Conservation (phyloP, 371 early-diverging fungal genomes). For the Coemansia sp. region DNA sequence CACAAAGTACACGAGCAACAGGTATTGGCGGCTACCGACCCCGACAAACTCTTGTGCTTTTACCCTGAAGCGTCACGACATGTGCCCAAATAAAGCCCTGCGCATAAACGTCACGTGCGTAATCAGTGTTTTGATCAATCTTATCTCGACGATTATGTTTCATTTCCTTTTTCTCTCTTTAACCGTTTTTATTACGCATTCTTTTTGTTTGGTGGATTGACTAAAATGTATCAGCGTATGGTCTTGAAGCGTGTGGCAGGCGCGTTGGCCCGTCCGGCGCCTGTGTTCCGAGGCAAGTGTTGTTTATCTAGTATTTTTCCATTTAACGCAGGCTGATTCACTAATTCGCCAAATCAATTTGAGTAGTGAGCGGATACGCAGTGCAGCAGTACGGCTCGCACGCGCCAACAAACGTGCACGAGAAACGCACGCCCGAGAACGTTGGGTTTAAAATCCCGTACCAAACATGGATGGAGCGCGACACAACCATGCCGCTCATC, state of each 20-base stretch:
- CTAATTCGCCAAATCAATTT: background rate
- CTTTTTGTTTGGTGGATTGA: conserved; percentile 1
- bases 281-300: background rate
- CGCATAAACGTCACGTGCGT: background rate
- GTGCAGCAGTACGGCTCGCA: conserved; percentile 24
- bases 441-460: conserved; percentile 39
- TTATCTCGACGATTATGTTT: background rate
- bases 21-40: conserved; percentile 3
- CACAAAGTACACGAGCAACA: conserved; percentile 2
- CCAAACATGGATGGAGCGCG: conserved; percentile 51
- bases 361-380: background rate
- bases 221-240: conserved; percentile 36
- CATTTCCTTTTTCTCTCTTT: background rate
- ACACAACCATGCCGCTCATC: conserved; percentile 52
- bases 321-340: background rate
- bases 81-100: background rate
- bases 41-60: conserved; percentile 14
- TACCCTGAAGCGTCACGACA: conserved; percentile 29
- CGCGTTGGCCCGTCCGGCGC: conserved; percentile 20
- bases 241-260: conserved; percentile 26
- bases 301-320: background rate
- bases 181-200: background rate
- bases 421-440: conserved; percentile 30
- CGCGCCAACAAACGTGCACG: conserved; percentile 39
- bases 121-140: background rate